A percentile compares a stretch with the other conserved stretches of the same genome.
These are phyloP conservation scores for Paecilomyces niveus DNA, from an alignment of 2,329 filamentous ascomycete species.

Conservation along the genomic window DNA sequence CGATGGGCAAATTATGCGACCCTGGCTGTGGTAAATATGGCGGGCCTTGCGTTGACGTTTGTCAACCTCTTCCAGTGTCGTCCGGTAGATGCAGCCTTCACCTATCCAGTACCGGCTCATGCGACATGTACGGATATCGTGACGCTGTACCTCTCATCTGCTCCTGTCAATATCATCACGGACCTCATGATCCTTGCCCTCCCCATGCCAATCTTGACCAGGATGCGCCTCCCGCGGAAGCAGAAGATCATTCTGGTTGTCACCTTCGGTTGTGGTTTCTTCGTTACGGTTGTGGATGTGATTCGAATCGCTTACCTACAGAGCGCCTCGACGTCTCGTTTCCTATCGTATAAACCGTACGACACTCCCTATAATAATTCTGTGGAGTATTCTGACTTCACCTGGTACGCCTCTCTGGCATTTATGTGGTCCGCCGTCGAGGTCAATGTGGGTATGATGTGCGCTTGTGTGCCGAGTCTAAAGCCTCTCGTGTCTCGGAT, in stretches of 20 bases:
- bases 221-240: conserved; percentile 73
- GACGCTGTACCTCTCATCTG: conserved; percentile 62
- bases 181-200: conserved; percentile 81
- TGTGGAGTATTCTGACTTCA: neutral
- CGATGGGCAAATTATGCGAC: conserved; percentile 76
- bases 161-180: conserved; percentile 86
- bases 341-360: conserved; percentile 14
- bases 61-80: conserved; percentile 82
- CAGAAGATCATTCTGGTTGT: conserved; percentile 84
- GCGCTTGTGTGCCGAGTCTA: conserved; percentile 83
- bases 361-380: neutral
- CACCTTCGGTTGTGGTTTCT: conserved; percentile 80
- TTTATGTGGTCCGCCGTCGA: conserved; percentile 94
- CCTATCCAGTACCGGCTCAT: conserved; percentile 35
- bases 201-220: conserved; percentile 79
- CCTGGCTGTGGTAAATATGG: conserved; percentile 68
- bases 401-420: conserved; percentile 67
- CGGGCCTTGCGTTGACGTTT: conserved; percentile 71
- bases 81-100: conserved; percentile 66
- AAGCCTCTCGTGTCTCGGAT: conserved; percentile 72
- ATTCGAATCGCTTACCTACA: conserved; percentile 86
- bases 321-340: conserved; percentile 49
- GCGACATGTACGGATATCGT: conserved; percentile 55
- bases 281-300: conserved; percentile 82
- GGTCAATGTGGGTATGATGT: conserved; percentile 83